These are phyloP conservation scores for Clavispora vitiphila DNA, from an alignment of 805 yeast species.

Conservation along the genomic window DNA sequence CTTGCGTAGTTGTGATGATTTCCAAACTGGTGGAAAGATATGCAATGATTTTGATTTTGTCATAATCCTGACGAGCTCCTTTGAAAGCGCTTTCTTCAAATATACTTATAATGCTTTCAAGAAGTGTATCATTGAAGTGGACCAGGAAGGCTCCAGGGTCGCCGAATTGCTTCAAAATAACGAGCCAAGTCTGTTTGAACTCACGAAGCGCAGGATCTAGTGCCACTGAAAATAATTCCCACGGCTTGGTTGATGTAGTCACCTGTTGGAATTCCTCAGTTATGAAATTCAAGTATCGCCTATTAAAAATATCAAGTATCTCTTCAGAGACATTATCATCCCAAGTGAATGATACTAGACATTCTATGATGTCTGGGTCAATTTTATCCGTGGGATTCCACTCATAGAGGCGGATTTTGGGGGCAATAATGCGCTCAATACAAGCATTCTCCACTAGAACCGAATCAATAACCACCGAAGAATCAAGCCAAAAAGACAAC, in stretches of 20 bases:
- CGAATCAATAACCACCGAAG: slow-evolving; percentile 10
- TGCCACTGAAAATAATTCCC: not conserved
- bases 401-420: not conserved
- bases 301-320: not conserved
- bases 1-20: slow-evolving; percentile 4
- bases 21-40: not conserved
- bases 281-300: not conserved
- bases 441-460: slow-evolving; percentile 6
- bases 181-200: not conserved
- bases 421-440: not conserved
- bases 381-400: not conserved
- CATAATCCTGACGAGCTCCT: not conserved
- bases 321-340: not conserved
- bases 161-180: not conserved
- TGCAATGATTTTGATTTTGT: not conserved
- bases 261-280: not conserved
- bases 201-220: slow-evolving; percentile 1
- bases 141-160: not conserved
- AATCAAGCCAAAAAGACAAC: slow-evolving; percentile 11
- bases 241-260: not conserved
- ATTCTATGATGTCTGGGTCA: not conserved
- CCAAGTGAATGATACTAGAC: not conserved
- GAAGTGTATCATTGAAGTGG: not conserved
- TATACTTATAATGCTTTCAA: not conserved
- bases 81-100: not conserved